phyloP scores from a whole-genome alignment of 2,329 filamentous ascomycete genomes.

The Cordyceps pruinosa region DNA sequence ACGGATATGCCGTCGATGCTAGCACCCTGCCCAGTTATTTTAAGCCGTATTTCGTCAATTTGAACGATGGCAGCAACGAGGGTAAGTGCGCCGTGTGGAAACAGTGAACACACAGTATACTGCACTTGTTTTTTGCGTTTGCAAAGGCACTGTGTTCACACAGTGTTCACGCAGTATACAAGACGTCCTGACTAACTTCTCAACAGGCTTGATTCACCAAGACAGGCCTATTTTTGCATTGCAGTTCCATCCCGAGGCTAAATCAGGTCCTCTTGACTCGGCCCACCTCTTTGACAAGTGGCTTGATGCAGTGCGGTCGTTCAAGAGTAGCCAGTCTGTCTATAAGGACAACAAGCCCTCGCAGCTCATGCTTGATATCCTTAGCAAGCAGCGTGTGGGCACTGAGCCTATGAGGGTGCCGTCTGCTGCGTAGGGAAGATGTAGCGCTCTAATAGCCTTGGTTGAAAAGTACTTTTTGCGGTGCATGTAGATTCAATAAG shows the following conservation, averaged over 20 bases:
- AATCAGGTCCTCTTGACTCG: conserved; percentile 93
- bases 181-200: not conserved
- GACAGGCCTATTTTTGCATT: conserved; percentile 95
- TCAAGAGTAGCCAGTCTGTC: conserved; percentile 74
- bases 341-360: conserved; percentile 86
- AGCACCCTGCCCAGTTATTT: conserved; percentile 76
- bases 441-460: no score
- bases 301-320: conserved; percentile 78
- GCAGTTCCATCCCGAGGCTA: conserved; percentile 98
- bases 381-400: no score
- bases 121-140: no score
- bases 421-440: no score
- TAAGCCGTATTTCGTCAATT: conserved; percentile 97
- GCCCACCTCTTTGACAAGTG: conserved; percentile 97
- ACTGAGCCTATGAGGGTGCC: no score
- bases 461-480: no score
- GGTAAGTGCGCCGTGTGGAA: no score
- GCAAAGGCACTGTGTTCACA: no score
- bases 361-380: no score
- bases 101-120: no score
- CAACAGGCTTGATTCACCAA: conserved; percentile 77
- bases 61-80: conserved; percentile 97
- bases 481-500: no score
- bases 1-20: conserved; percentile 91
- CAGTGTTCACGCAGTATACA: no score